Base-by-base conservation (phyloP, 352 stramenopile genomes). In the Peronospora tabacina region DNA sequence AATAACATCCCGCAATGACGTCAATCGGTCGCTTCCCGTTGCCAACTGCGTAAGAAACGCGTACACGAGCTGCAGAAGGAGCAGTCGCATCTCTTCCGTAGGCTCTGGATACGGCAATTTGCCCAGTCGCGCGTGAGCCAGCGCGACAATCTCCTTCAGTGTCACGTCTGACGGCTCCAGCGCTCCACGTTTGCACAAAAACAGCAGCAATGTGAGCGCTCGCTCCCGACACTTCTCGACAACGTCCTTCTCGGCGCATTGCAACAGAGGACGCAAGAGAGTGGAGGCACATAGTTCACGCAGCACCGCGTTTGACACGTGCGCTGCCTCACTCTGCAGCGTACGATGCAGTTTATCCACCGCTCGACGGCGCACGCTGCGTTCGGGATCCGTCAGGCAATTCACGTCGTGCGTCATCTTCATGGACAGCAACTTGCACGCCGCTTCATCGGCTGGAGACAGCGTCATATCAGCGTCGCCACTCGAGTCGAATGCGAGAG, bases 331-430 rank as follows among this genome's bases (percentile, higher is more conserved):
- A 44, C 40, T 67, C 44, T 73, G 52, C 33, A 87, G 55, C 29
- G 61, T 47, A 16, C 75, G 75, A 39, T 81, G 61, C 15, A 93
- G 66, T 48, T 82, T 89, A 44, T 93, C 79, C 16, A 74, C 67
- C 13, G 79, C 81, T 28, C 79, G 79, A 11, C 81, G 81, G 9
- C 79, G 79, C 38, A 90, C 70, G 13, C 56, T 70, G 43, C 82
- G 82, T 39, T 90, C 75, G 3, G 82, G 63, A 40, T 90, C 82
- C 12, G 58, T 32, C 22, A 93, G 52, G 41, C 82, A 93, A 56
- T 93, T 93, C 42, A 93, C 55, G 49, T 93, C 82, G 30, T 75
- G 79, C 63, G 90, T 77, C 37, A 93, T 74, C 58, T 86, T 84
- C 75, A 90, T 90, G 16, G 68, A 40, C 44, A 88, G 61, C 66